These are phyloP conservation scores for Mycena polygramma DNA, from an alignment of 768 basidiomycete species.

Conservation along the genomic window DNA sequence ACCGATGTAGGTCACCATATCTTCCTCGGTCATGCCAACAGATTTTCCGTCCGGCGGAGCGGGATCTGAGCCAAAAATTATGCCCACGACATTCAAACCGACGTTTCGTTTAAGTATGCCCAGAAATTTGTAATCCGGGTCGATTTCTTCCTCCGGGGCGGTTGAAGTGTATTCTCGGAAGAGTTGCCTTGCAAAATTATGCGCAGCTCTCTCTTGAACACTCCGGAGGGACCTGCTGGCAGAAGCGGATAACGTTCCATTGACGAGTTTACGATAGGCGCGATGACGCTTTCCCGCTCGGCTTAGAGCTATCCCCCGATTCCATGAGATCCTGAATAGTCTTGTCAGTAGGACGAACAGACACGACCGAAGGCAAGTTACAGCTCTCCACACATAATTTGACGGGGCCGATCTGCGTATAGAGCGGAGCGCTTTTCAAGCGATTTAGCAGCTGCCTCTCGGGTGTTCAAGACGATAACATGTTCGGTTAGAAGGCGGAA, in stretches of 20 bases:
- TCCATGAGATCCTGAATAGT: conserved; percentile 4
- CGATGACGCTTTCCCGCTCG: neutral
- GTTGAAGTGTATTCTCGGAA: neutral
- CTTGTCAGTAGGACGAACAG: neutral
- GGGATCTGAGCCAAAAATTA: conserved; percentile 4
- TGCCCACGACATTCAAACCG: conserved; percentile 1
- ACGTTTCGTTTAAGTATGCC: neutral
- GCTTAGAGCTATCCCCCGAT: neutral
- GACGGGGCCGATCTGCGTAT: neutral
- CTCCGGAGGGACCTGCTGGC: conserved; percentile 3
- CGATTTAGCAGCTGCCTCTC: neutral
- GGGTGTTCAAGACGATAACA: conserved; percentile 8
- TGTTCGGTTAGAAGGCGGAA: conserved; percentile 12
- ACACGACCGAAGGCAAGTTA: neutral
- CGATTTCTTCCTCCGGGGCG: too few relatives aligned
- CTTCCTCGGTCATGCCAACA: neutral
- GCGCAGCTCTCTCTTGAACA: neutral
- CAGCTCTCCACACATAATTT: conserved; percentile 15
- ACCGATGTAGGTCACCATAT: conserved; percentile 1
- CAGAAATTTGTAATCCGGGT: neutral
- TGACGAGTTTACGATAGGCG: conserved; percentile 1
- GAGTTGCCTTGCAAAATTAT: conserved; percentile 1
- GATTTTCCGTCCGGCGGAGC: neutral
- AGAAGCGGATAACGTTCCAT: conserved; percentile 5
- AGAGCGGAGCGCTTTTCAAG: neutral